Percentiles rank a stretch among this genome's conserved stretches.
Conservation (phyloP, 352 stramenopile genomes). For the Globisporangium cystogenes region DNA sequence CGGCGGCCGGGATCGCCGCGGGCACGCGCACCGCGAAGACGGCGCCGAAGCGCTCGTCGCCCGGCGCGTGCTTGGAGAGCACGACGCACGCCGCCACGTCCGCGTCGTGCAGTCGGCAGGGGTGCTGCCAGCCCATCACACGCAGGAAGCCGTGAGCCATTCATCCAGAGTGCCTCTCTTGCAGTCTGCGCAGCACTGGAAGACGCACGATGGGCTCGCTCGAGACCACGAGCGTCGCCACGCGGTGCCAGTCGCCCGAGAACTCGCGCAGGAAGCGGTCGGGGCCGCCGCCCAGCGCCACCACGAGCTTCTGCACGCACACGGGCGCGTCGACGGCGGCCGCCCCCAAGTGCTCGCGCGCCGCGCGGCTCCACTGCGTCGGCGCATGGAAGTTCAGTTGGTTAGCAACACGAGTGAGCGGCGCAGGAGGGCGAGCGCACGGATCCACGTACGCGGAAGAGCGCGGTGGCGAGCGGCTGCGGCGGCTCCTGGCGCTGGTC, state of each 20-base stretch:
- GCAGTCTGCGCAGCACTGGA: not conserved
- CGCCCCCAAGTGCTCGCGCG: constrained; percentile 16
- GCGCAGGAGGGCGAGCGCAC: too few species aligned
- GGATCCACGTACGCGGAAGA: constrained; percentile 69
- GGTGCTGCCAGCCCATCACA: constrained; percentile 12
- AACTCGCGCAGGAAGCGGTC: constrained; percentile 48
- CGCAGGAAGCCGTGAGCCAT: not conserved
- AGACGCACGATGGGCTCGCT: constrained; percentile 41
- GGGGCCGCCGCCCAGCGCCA: constrained; percentile 36
- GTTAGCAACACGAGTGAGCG: not conserved
- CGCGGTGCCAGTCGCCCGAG: constrained; percentile 29
- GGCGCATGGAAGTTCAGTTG: not conserved
- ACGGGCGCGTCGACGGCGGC: constrained; percentile 1
- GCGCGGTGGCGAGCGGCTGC: constrained; percentile 19
- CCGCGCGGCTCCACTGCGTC: constrained; percentile 42
- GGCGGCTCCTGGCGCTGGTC: constrained; percentile 22
- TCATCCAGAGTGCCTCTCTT: too few species aligned
- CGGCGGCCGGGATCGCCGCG: constrained; percentile 29
- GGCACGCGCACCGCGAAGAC: constrained; percentile 34
- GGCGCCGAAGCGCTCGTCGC: constrained; percentile 27
- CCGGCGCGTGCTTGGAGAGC: constrained; percentile 28
- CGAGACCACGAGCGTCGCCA: constrained; percentile 48
- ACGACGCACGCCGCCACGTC: constrained; percentile 23
- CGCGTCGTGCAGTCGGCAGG: constrained; percentile 17
- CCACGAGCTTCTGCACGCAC: constrained; percentile 30